Evolutionary conservation across 164 flowering plant genomes (phyloP).

Genomic region (Cinnamomum chago): DNA sequence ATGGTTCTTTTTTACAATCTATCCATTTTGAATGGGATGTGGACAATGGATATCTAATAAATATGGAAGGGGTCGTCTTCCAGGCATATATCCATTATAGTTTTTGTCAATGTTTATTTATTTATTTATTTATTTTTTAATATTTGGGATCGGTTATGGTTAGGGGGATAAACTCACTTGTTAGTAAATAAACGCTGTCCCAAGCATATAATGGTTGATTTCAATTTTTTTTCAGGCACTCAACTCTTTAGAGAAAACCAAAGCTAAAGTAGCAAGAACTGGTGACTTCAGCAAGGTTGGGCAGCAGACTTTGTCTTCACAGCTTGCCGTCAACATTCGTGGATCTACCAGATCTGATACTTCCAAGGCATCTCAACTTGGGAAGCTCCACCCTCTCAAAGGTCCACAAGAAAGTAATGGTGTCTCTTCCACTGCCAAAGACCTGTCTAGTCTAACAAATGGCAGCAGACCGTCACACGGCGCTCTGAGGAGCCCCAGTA

Average conservation of each 20-base stretch:
- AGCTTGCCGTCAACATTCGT: slow-evolving; percentile 33
- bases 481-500: slow-evolving; percentile 33
- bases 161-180: too few species aligned
- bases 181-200: not conserved
- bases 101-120: too few species aligned
- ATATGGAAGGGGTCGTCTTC: too few species aligned
- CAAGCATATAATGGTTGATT: not conserved
- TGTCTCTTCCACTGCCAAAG: slow-evolving; percentile 40
- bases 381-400: slow-evolving; percentile 74
- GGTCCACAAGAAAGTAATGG: slow-evolving; percentile 63
- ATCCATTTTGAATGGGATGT: too few species aligned
- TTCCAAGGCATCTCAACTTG: slow-evolving; percentile 48
- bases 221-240: not conserved
- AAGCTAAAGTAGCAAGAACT: not conserved
- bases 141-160: too few species aligned
- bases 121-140: too few species aligned
- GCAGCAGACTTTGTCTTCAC: slow-evolving; percentile 42
- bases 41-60: too few species aligned
- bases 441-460: slow-evolving; percentile 38
- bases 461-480: slow-evolving; percentile 28
- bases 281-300: slow-evolving; percentile 29
- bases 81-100: too few species aligned
- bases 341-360: slow-evolving; percentile 46
- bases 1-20: too few species aligned
- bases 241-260: slow-evolving; percentile 2